Evolutionary conservation across 768 basidiomycete species (phyloP), one percentile per base, ranked within the genome.

Genomic region (Boletus eberwhitei): DNA sequence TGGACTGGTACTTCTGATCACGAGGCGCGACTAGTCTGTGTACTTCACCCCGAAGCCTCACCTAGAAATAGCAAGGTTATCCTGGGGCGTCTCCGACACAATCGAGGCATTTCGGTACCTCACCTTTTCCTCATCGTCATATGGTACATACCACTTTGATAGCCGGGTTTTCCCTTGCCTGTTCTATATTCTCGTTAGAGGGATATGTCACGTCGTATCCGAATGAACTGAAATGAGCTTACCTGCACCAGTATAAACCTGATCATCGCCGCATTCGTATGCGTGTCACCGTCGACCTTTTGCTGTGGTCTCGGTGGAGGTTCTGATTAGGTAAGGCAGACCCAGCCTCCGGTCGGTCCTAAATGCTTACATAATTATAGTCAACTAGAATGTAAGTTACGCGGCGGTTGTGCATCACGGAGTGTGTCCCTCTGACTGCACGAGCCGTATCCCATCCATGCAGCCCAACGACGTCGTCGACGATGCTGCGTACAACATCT

Each of bases 41-140:
- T 1, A 99, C 96, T 71, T 99, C 97, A 4, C 97, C 96, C 19
- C 96, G 83, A 54, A 98, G 79, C 50, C 95, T 84, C 54, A 96
- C 91, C 93, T 96, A 63, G 3, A 52, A 7, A 13, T 44, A 31
- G 11, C 13, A 35, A 19, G 21, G 52, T 52, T 54, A 48, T 35
- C 50, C 36, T 46, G 31, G 43, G 4, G 14, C 22, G 52, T 46
- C 44, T 22, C 53, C 2, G 22, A 49, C 21, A 43, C 36, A 26
- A 31, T 38, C 48, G 12, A 46, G 8, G 31, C 14, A 41, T 36
- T 36, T 64, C 34, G 41, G 32, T 13, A 54, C 35, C 71, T 44
- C 47, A 92, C 93, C 86, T 98, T 99, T 79, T 98, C 97, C 63
- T 99, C 97, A 67, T 99, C 97, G 63, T 98, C 95, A 62, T 94